Base-by-base conservation (phyloP, 2,329 filamentous ascomycete genomes). In the Ambrosiella beaveri region DNA sequence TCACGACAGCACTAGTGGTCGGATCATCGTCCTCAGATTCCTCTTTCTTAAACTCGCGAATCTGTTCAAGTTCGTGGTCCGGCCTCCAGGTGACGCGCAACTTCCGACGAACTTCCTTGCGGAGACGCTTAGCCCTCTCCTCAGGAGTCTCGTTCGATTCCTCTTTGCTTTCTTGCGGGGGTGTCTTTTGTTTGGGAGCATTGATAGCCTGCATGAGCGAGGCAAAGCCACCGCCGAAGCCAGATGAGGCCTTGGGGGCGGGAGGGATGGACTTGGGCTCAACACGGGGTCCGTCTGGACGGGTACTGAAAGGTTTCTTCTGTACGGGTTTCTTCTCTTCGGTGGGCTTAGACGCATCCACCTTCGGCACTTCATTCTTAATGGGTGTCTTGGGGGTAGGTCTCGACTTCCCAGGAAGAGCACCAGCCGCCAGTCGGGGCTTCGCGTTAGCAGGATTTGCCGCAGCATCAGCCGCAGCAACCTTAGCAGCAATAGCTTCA, bases 21-120 rank as follows among this genome's bases (percentile, higher is more conserved):
- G 39, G 11, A 57, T 81, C 83, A 59, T 82, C 75, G 63, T 88
- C 84, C 65, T 89, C 85, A 1, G 78, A 76, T 1, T 80, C 81
- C 61, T 88, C 83, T 64, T 87, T 85, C 57, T 81, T 80, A 69
- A 90, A 89, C 54, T 82, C 72, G 62, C 79, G 78, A 57, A 88
- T 73, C 63, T 86, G 73, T 1, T 82, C 82, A 37, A 91, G 74
- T 37, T 81, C 77, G 15, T 77, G 71, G 54, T 84, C 85, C 0
- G 80, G 75, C 65, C 83, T 86, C 75, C 85, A 91, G 6, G 71
- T 77, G 5, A 91, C 86, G 11, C 82, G 77, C 19, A 89, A 71
- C 62, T 84, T 80, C 40, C 84, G 77, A 54, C 86, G 78, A 60
- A 80, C 76, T 66, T 89, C 85, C 65, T 88, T 89, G 40, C 85